Evolutionary conservation across 2,329 filamentous ascomycete genomes (phyloP), one percentile per base, ranked within the genome.

Genomic region (Colletotrichum caudatum): DNA sequence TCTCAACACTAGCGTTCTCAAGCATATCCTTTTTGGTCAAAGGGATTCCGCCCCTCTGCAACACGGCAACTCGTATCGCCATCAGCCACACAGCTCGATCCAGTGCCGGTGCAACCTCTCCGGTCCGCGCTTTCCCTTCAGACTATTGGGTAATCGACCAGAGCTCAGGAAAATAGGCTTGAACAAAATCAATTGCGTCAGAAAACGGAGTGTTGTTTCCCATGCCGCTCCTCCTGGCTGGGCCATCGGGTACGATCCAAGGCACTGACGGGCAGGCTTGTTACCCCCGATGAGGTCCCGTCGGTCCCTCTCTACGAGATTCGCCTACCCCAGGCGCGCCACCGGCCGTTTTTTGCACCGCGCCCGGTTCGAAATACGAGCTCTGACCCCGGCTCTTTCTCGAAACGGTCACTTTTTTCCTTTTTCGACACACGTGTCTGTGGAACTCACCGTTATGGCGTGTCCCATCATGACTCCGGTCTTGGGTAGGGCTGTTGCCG

Each of bases 351-450:
- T 29, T 16, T n/a, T 51, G 33, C 35, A 12, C n/a, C 9, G 20
- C 41, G 59, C 35, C 33, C 23, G 29, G 41, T 41, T 26, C 18
- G 46, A n/a, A 59, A 58, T 53, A 65, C 66, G 66, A 69, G n/a
- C 20, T 23, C 46, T 41, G 51, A 26, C 39, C 33, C 37, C 37
- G n/a, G 48, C 44, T 44, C 23, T 20, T 35, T 44, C 23, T 20
- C 41, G 12, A 26, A 53, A 53, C 35, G 48, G 46, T 12, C 5
- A 8, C n/a, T 44, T 11, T 14, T 14, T 62, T 51, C 29, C 29
- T n/a, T 46, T 29, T 54, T 35, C 18, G 18, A 14, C 46, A n/a
- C 16, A 16, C 18, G 5, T 23, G 29, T 65, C 53, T 44, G 11
- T 18, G 4, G 1, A 44, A 16, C 56, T 18, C 26, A 37, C 41